Percentiles rank a stretch among this genome's conserved stretches.
phyloP scores from a whole-genome alignment of 78 protist genomes.

The Chrysochromulina tobinii region DNA sequence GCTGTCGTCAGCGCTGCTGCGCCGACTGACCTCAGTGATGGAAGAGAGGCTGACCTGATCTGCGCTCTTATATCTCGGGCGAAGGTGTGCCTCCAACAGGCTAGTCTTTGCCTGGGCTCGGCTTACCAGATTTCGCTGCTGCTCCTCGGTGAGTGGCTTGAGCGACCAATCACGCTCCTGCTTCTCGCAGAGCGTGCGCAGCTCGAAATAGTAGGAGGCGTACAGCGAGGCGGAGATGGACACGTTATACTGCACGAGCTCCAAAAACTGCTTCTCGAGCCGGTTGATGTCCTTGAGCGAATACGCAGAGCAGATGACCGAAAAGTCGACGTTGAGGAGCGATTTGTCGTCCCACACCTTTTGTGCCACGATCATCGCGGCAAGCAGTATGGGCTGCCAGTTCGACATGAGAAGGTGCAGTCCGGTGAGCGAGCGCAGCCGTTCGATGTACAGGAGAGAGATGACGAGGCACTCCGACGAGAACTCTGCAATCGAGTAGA shows the following conservation, averaged over 20 bases:
- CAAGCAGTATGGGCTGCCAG: neutral
- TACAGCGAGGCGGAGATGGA: neutral
- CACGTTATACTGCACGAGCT: constrained; percentile 39
- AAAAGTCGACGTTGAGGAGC: constrained; percentile 43
- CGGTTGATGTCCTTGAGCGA: constrained; percentile 19
- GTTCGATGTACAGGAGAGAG: neutral
- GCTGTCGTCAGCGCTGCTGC: no score
- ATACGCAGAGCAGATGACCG: neutral
- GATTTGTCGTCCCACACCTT: constrained; percentile 33
- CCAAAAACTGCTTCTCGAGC: constrained; percentile 4
- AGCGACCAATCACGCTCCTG: neutral
- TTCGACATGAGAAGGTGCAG: neutral
- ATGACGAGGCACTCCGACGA: neutral
- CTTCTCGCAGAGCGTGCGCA: constrained; percentile 19
- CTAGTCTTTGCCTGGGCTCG: no score
- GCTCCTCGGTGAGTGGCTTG: neutral
- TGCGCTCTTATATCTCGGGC: no score
- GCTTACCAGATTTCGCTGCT: no score
- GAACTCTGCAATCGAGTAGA: neutral
- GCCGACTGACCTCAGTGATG: no score
- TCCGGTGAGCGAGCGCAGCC: neutral
- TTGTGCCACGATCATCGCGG: neutral
- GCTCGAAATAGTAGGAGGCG: constrained; percentile 2
- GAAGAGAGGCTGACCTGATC: no score
- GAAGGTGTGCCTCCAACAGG: no score